These are phyloP conservation scores for Solanum dulcamara DNA, from an alignment of 257 asterid genomes.

Conservation along the genomic window DNA sequence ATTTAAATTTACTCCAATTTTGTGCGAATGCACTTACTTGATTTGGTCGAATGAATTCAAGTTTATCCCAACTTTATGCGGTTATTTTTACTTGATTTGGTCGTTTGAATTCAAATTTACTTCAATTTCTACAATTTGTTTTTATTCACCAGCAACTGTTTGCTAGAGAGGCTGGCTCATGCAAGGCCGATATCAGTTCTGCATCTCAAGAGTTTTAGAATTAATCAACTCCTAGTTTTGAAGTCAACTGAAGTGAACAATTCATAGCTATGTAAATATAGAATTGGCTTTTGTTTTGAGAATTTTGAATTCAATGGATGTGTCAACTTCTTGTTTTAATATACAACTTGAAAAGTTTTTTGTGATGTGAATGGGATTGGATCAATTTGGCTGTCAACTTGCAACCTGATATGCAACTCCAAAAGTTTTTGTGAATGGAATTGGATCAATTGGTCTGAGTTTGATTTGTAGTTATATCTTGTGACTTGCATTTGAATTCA, in stretches of 20 bases:
- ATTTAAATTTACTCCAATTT: neutral
- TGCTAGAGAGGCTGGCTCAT: neutral
- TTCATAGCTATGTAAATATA: neutral
- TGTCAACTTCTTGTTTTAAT: neutral
- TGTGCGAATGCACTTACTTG: neutral
- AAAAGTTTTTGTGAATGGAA: neutral
- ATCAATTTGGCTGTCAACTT: neutral
- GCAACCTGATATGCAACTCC: neutral
- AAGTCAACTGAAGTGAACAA: neutral
- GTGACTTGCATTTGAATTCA: too few relatives aligned
- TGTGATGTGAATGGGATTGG: neutral
- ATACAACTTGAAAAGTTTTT: neutral
- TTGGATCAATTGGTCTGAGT: neutral
- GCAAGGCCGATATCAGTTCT: neutral
- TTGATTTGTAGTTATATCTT: too few relatives aligned
- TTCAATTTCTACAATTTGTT: too few relatives aligned
- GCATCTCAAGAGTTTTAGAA: conserved; percentile 7
- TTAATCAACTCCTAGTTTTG: too few relatives aligned
- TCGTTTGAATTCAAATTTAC: neutral
- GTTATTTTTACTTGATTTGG: neutral
- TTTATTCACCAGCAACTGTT: neutral
- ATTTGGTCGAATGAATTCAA: neutral
- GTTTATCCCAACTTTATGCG: neutral
- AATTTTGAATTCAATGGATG: neutral
- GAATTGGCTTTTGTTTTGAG: neutral